Evolutionary conservation across 345 rosid species (phyloP).

Genomic region (Ricinus communis): DNA sequence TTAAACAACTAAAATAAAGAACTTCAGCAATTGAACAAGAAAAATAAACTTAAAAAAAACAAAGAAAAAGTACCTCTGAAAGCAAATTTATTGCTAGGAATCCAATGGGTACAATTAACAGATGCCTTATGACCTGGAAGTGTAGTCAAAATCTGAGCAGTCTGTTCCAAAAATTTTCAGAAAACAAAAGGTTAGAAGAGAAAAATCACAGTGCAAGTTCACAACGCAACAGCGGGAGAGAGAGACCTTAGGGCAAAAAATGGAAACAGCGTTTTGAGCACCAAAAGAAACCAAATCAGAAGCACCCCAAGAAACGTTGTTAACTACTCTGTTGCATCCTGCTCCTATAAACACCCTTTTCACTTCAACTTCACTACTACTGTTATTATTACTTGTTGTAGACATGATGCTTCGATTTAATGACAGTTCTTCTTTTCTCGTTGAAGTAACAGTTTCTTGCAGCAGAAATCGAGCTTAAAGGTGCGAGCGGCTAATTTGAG

Average conservation of each 20-base stretch:
- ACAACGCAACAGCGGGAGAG: neutral
- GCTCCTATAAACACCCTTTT: slow-evolving; percentile 79
- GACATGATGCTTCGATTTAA: neutral
- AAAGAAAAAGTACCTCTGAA: slow-evolving; percentile 54
- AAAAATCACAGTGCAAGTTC: neutral
- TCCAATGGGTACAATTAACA: slow-evolving; percentile 90
- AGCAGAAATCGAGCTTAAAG: neutral
- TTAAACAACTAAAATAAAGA: neutral
- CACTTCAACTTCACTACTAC: slow-evolving; percentile 33
- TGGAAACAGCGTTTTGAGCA: slow-evolving; percentile 78
- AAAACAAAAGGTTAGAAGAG: neutral
- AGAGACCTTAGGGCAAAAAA: slow-evolving; percentile 72
- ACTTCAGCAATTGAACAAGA: neutral
- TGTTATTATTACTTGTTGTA: neutral
- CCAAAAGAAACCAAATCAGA: slow-evolving; percentile 75
- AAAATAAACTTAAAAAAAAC: neutral
- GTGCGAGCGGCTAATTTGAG: too few relatives aligned
- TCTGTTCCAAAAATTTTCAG: slow-evolving; percentile 29
- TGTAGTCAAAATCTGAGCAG: slow-evolving; percentile 80
- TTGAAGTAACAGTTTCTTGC: neutral
- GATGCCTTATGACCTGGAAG: slow-evolving; percentile 83
- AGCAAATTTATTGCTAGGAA: slow-evolving; percentile 70
- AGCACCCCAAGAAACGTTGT: slow-evolving; percentile 93
- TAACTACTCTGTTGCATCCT: slow-evolving; percentile 87
- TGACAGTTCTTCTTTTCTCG: neutral